Evolutionary conservation across 1,139 yeast species (phyloP).

Genomic region (Lodderomyces beijingensis): DNA sequence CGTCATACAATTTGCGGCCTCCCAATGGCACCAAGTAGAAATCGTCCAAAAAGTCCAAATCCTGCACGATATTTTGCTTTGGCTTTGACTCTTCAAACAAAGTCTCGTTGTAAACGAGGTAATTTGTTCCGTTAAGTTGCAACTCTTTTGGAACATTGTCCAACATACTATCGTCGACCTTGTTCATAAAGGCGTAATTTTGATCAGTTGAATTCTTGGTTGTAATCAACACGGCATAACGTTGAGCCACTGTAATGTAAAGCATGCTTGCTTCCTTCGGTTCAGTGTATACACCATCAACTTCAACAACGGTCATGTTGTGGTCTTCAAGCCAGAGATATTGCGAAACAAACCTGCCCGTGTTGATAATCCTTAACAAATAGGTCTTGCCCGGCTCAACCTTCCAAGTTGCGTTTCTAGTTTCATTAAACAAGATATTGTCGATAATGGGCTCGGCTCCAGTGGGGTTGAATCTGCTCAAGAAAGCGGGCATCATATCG

Average conservation of each 20-base stretch:
- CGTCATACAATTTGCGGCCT: slow-evolving; percentile 40
- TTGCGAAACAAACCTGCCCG: slow-evolving; percentile 71
- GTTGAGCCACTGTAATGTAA: slow-evolving; percentile 67
- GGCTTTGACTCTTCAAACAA: slow-evolving; percentile 19
- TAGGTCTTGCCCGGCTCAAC: slow-evolving; percentile 65
- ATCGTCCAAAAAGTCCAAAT: slow-evolving; percentile 46
- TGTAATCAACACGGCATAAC: slow-evolving; percentile 57
- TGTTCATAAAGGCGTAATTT: slow-evolving; percentile 61
- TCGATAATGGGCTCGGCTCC: slow-evolving; percentile 83
- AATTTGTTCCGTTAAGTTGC: slow-evolving; percentile 50
- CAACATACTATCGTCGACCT: slow-evolving; percentile 61
- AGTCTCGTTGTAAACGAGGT: slow-evolving; percentile 42
- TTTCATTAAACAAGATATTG: slow-evolving; percentile 59
- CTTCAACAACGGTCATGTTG: slow-evolving; percentile 62
- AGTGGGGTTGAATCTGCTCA: slow-evolving; percentile 67
- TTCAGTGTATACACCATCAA: slow-evolving; percentile 65
- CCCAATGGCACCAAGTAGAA: slow-evolving; percentile 48
- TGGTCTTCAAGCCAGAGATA: slow-evolving; percentile 66
- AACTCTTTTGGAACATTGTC: slow-evolving; percentile 56
- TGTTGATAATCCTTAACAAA: slow-evolving; percentile 56
- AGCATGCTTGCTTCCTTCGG: slow-evolving; percentile 52
- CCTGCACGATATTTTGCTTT: slow-evolving; percentile 21
- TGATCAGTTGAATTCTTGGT: slow-evolving; percentile 46
- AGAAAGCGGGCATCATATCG: slow-evolving; percentile 42
- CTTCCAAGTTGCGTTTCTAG: slow-evolving; percentile 51